Conservation (phyloP, 352 stramenopile genomes). For the Sclerospora graminicola region DNA sequence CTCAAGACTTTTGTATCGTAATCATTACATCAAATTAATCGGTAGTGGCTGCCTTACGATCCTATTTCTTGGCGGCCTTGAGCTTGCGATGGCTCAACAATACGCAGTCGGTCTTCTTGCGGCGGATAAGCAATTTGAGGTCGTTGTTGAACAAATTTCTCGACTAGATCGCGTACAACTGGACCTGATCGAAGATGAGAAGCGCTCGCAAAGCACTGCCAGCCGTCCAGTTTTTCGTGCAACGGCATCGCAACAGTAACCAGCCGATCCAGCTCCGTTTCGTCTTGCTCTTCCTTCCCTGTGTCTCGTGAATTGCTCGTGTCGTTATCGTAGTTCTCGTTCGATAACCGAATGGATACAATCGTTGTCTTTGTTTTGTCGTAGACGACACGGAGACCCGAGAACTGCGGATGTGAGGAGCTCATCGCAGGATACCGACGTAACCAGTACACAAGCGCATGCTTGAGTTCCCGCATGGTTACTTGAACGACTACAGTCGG, state of each 20-base stretch:
- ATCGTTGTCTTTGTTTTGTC: slow-evolving; percentile 20
- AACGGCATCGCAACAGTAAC: slow-evolving; percentile 24
- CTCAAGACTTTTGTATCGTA: slow-evolving; percentile 1
- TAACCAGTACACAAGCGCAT: slow-evolving; percentile 56
- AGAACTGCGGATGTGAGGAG: slow-evolving; percentile 70
- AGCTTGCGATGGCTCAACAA: slow-evolving; percentile 9
- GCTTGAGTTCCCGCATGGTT: slow-evolving; percentile 27
- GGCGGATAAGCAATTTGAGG: slow-evolving; percentile 15
- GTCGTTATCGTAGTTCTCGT: slow-evolving; percentile 7
- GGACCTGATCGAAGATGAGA: slow-evolving; percentile 7
- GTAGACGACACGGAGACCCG: slow-evolving; percentile 31
- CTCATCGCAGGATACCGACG: slow-evolving; percentile 43
- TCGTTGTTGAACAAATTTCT: slow-evolving; percentile 14
- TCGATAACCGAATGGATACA: slow-evolving; percentile 23
- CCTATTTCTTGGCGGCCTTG: not conserved
- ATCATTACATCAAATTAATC: no score
- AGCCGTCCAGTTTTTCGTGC: slow-evolving; percentile 17
- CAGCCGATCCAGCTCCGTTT: slow-evolving; percentile 4
- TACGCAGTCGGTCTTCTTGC: slow-evolving; percentile 14
- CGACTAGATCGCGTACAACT: slow-evolving; percentile 27
- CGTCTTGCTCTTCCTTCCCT: slow-evolving; percentile 1
- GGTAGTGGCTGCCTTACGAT: no score
- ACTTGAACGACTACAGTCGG: slow-evolving; percentile 47
- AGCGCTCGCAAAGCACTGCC: slow-evolving; percentile 22
- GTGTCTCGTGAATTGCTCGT: not conserved